Evolutionary conservation across 169 alveolate genomes (phyloP).

Genomic region (Cystoisospora suis): DNA sequence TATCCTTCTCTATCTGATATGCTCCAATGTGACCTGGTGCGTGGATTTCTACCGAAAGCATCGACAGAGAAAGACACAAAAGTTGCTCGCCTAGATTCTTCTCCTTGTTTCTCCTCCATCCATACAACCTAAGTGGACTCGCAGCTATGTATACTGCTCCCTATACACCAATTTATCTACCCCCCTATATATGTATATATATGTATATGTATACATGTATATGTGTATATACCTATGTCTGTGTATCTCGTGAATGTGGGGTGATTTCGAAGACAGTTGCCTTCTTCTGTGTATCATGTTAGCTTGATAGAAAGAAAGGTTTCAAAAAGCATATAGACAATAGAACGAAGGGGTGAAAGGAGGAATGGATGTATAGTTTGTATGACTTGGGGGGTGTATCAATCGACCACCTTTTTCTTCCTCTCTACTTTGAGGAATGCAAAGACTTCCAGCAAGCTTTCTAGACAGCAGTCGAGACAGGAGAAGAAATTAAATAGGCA

Average conservation of each 20-base stretch:
- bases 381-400: too few species aligned
- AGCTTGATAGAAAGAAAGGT: not conserved
- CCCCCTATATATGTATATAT: not conserved
- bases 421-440: too few species aligned
- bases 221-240: not conserved
- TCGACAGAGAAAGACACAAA: not conserved
- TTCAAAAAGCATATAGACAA: not conserved
- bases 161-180: not conserved
- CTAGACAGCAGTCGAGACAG: too few species aligned
- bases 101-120: not conserved
- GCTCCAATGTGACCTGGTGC: not conserved
- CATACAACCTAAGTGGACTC: too few species aligned
- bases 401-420: too few species aligned
- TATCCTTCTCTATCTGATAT: not conserved
- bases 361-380: too few species aligned
- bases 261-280: not conserved
- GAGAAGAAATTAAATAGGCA: too few species aligned
- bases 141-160: not conserved
- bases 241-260: not conserved
- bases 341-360: not conserved
- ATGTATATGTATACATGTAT: not conserved
- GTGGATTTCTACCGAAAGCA: not conserved
- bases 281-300: not conserved
- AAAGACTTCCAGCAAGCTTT: too few species aligned
- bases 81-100: not conserved